Percentiles rank a stretch among this genome's conserved stretches.
phyloP scores from a whole-genome alignment of 1,284 basidiomycete species.

The Trichosporon sp. region DNA sequence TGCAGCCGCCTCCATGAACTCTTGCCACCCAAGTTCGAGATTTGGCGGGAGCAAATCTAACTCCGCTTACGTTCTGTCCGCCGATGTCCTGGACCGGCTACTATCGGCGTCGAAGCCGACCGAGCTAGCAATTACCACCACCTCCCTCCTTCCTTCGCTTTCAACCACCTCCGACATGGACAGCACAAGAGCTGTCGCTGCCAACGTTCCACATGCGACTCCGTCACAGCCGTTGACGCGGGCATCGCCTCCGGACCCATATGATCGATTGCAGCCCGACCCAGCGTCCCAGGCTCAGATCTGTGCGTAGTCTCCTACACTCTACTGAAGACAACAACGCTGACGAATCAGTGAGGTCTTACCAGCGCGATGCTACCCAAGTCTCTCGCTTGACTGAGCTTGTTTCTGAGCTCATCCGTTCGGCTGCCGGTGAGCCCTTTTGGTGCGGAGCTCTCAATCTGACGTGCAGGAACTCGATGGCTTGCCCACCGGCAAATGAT shows the following conservation, averaged over 20 bases:
- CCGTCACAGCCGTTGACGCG: background rate
- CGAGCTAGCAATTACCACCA: background rate
- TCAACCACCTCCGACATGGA: constrained; percentile 27
- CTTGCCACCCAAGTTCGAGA: constrained; percentile 27
- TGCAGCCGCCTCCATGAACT: background rate
- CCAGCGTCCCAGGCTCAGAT: constrained; percentile 71
- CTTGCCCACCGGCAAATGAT: constrained; percentile 79
- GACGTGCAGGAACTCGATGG: constrained; percentile 73
- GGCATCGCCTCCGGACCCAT: constrained; percentile 29
- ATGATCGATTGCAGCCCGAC: constrained; percentile 39
- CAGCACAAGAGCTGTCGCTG: constrained; percentile 27
- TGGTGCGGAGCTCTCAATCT: no score
- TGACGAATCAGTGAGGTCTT: constrained; percentile 72
- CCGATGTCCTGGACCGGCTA: constrained; percentile 11
- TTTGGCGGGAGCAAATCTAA: constrained; percentile 23
- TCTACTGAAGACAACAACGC: constrained; percentile 53
- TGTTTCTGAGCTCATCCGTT: constrained; percentile 70
- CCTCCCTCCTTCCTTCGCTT: background rate
- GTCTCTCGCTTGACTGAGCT: constrained; percentile 74
- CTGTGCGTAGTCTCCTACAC: constrained; percentile 75
- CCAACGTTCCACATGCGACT: constrained; percentile 8
- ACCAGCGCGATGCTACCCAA: constrained; percentile 81
- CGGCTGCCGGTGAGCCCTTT: constrained; percentile 69
- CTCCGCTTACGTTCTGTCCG: constrained; percentile 22
- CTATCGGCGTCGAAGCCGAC: constrained; percentile 8